Percentiles rank a stretch among this genome's conserved stretches.
These are phyloP conservation scores for Secale cereale DNA, from an alignment of 176 grass and related monocot genomes.

Conservation along the genomic window DNA sequence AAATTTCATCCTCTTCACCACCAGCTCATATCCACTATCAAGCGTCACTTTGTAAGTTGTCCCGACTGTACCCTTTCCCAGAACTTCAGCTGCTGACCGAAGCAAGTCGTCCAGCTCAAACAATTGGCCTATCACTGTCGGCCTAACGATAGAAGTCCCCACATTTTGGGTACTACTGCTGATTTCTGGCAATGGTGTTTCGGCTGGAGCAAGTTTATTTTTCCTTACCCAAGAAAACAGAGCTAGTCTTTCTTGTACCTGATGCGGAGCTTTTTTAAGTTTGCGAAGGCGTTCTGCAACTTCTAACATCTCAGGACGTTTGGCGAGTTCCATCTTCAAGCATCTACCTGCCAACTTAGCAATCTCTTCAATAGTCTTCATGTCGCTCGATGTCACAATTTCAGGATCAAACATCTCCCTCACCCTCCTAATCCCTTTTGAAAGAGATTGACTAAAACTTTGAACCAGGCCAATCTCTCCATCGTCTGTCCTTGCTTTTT, in stretches of 20 bases:
- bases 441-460: neutral
- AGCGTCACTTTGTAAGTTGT: conserved; percentile 46
- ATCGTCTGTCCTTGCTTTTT: neutral
- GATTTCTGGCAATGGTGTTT: neutral
- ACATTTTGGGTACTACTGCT: neutral
- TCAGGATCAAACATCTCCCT: neutral
- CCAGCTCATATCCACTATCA: conserved; percentile 24
- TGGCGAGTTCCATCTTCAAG: neutral
- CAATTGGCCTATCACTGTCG: no score
- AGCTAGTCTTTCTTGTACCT: no score
- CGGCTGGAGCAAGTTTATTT: neutral
- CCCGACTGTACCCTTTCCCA: conserved; percentile 54
- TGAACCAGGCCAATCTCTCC: neutral
- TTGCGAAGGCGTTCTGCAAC: neutral
- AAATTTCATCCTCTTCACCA: conserved; percentile 36
- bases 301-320: neutral
- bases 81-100: conserved; percentile 15
- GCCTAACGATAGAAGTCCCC: no score
- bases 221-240: neutral
- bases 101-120: no score
- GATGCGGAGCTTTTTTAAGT: neutral
- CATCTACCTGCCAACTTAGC: conserved; percentile 3
- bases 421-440: neutral
- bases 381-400: neutral
- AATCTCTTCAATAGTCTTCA: neutral